Conservation (phyloP, 176 grass and related monocot species). For the Pharus latifolius region DNA sequence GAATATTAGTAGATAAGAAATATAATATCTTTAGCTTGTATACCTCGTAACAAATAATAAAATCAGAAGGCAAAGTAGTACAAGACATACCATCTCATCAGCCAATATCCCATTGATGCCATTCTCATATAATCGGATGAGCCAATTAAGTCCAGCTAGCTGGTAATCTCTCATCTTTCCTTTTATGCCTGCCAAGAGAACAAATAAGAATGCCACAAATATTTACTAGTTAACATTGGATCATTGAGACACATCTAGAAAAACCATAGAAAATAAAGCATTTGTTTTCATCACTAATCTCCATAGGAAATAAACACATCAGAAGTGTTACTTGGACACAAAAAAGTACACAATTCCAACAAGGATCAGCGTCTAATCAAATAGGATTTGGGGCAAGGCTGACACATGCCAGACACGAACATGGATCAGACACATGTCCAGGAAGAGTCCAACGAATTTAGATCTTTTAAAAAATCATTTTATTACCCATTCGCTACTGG, state of each 20-base stretch:
- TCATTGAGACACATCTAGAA: neutral
- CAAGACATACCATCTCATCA: conserved; percentile 64
- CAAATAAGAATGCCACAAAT: neutral
- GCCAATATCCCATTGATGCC: conserved; percentile 79
- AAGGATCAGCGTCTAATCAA: no score
- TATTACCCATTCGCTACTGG: no score
- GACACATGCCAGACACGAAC: no score
- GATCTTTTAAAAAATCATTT: no score
- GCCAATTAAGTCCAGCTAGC: conserved; percentile 68
- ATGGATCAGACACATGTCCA: no score
- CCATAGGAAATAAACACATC: no score
- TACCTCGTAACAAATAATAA: neutral
- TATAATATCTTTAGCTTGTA: neutral
- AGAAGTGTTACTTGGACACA: no score
- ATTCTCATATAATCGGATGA: conserved; percentile 75
- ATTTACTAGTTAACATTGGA: conserved; percentile 7
- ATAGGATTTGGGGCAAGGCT: no score
- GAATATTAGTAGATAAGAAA: neutral
- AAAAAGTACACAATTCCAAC: no score
- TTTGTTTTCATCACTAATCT: neutral
- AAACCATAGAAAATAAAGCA: neutral
- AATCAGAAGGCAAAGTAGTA: neutral
- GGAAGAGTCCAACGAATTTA: no score
- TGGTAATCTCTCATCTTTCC: conserved; percentile 81
- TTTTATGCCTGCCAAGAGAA: conserved; percentile 48